Evolutionary conservation across 1,139 yeast genomes (phyloP).

Genomic region (Geotrichum australiense): DNA sequence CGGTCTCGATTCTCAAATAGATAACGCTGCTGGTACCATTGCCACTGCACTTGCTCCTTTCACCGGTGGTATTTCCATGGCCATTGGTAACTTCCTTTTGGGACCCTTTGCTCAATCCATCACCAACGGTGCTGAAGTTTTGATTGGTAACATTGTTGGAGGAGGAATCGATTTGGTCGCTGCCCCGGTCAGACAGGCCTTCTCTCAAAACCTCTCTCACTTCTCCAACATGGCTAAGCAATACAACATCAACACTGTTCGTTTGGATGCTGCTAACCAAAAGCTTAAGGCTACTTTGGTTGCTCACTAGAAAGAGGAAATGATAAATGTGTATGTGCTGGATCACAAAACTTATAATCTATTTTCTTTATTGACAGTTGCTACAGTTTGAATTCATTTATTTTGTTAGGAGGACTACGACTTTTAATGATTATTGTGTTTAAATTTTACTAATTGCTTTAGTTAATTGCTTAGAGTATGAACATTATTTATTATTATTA

Average conservation of each 20-base stretch:
- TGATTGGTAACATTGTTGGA: conserved; percentile 23
- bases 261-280: conserved; percentile 13
- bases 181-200: conserved; percentile 15
- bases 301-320: background rate
- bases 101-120: conserved; percentile 29
- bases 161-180: conserved; percentile 20
- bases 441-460: too few relatives aligned
- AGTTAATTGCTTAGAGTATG: too few relatives aligned
- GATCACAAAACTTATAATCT: too few relatives aligned
- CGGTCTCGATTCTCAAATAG: conserved; percentile 21
- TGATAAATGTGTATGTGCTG: too few relatives aligned
- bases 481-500: too few relatives aligned
- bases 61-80: conserved; percentile 25
- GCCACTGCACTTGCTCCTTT: conserved; percentile 25
- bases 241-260: conserved; percentile 21
- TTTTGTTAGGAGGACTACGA: too few relatives aligned
- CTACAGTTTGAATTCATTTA: too few relatives aligned
- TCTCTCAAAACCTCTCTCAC: conserved; percentile 16
- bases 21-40: conserved; percentile 21
- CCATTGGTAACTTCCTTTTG: conserved; percentile 23
- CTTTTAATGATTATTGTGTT: too few relatives aligned
- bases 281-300: conserved; percentile 15
- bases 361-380: too few relatives aligned
- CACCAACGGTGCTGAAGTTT: conserved; percentile 28
- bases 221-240: conserved; percentile 18